These are phyloP conservation scores for Melaleuca quinquenervia DNA, from an alignment of 345 rosid species.

Conservation along the genomic window DNA sequence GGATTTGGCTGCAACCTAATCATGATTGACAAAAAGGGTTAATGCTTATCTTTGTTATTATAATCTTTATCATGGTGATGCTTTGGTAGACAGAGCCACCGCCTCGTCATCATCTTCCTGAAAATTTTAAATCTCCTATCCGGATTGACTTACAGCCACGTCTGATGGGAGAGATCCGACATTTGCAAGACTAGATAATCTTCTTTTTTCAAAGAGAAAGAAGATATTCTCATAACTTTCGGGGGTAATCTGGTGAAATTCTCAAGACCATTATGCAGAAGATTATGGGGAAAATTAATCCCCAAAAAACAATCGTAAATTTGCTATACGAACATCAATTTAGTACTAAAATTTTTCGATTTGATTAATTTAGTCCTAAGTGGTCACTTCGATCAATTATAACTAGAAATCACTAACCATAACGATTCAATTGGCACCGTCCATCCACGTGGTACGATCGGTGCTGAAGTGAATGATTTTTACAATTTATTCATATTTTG, in stretches of 20 bases:
- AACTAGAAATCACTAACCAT: fast-evolving
- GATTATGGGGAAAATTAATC: not conserved
- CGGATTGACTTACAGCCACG: fast-evolving
- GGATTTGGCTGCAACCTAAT: not conserved
- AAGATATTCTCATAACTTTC: not conserved
- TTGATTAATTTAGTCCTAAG: not conserved
- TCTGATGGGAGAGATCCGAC: not conserved
- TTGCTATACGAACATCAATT: not conserved
- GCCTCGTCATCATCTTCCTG: not conserved
- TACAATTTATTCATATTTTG: not conserved
- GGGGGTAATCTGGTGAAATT: not conserved
- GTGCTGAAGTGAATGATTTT: fast-evolving
- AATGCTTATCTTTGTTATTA: not conserved
- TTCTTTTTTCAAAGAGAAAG: not conserved
- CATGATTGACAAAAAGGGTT: not conserved
- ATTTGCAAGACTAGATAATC: not conserved
- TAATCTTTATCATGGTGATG: not conserved
- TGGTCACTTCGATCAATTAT: fast-evolving
- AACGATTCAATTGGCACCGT: fast-evolving
- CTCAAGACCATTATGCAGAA: not conserved
- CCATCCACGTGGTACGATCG: fast-evolving
- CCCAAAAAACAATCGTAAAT: not conserved
- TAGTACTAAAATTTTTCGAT: not conserved
- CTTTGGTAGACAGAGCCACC: not conserved
- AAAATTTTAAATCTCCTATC: not conserved